Percentiles rank a stretch among this genome's conserved stretches.
phyloP scores from a whole-genome alignment of 2,329 filamentous ascomycete genomes.

The Stagonosporopsis chrysanthemi region DNA sequence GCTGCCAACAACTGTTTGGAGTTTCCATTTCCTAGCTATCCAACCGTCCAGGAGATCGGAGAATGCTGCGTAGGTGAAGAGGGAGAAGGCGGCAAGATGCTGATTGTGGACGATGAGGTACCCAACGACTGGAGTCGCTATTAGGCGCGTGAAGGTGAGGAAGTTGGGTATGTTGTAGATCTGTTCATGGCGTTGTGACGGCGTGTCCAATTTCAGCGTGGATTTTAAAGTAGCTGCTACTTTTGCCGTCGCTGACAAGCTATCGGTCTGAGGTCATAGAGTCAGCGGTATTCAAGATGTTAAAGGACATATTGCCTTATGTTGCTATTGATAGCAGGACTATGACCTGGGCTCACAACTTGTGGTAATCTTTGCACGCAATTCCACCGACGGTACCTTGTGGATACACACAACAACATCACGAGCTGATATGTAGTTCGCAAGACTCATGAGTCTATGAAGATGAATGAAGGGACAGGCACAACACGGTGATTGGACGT shows the following conservation, averaged over 20 bases:
- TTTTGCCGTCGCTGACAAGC: constrained; percentile 26
- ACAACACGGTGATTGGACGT: background rate
- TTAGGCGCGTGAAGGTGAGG: constrained; percentile 83
- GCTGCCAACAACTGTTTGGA: constrained; percentile 92
- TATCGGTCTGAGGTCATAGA: background rate
- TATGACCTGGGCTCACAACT: background rate
- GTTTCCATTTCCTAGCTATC: constrained; percentile 86
- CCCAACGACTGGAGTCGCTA: constrained; percentile 83
- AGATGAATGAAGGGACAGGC: background rate
- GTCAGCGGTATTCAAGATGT: constrained; percentile 4
- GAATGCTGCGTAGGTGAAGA: constrained; percentile 92
- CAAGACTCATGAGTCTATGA: background rate
- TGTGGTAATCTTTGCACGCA: background rate
- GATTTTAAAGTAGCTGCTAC: constrained; percentile 40
- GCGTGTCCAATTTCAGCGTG: constrained; percentile 33
- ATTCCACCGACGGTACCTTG: background rate
- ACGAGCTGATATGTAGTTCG: background rate
- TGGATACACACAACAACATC: background rate
- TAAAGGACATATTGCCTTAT: background rate
- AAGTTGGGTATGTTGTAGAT: constrained; percentile 98
- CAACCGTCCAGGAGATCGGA: constrained; percentile 94
- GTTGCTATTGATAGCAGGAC: background rate
- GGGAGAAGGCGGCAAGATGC: constrained; percentile 76
- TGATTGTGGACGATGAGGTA: constrained; percentile 88
- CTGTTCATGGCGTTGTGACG: constrained; percentile 67